These are phyloP conservation scores for Dothideomycetes sp. DNA, from an alignment of 2,329 filamentous ascomycete species.

Conservation along the genomic window DNA sequence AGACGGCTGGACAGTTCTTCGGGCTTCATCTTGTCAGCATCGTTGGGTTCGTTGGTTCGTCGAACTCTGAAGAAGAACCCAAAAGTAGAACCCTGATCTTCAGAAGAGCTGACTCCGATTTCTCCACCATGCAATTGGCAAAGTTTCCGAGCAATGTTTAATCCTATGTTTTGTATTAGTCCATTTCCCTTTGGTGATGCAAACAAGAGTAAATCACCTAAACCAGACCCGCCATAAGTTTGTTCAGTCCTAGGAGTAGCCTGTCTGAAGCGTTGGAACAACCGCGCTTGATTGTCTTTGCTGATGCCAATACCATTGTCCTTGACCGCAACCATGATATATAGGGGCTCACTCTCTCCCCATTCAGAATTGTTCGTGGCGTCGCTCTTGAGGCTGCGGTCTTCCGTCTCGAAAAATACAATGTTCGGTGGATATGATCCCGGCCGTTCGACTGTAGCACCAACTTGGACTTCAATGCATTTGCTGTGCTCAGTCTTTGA, in stretches of 20 bases:
- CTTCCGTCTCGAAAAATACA: constrained; percentile 8
- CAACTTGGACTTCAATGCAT: constrained; percentile 18
- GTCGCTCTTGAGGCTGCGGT: constrained; percentile 30
- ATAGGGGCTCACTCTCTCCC: constrained; percentile 22
- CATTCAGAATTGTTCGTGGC: constrained; percentile 33
- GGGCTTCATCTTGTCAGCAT: constrained; percentile 17
- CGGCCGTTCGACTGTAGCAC: constrained; percentile 25
- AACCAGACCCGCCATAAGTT: constrained; percentile 30
- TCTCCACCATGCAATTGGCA: constrained; percentile 37
- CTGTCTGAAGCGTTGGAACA: constrained; percentile 16
- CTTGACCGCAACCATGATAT: constrained; percentile 23
- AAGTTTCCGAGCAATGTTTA: constrained; percentile 39
- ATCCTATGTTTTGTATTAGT: too few relatives aligned
- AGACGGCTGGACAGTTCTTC: constrained; percentile 2
- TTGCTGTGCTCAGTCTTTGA: constrained; percentile 15
- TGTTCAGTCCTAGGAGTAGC: constrained; percentile 14
- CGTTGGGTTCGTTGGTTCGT: constrained; percentile 23
- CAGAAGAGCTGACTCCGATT: constrained; percentile 34
- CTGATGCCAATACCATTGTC: constrained; percentile 17
- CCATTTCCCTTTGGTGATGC: too few relatives aligned
- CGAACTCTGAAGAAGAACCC: constrained; percentile 34
- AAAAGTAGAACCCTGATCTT: constrained; percentile 33
- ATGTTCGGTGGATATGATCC: constrained; percentile 33
- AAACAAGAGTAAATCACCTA: too few relatives aligned
- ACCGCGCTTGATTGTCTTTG: constrained; percentile 10